Evolutionary conservation across 768 basidiomycete species (phyloP), one percentile per base, ranked within the genome.

Genomic region (Phanerodontia chrysosporium): DNA sequence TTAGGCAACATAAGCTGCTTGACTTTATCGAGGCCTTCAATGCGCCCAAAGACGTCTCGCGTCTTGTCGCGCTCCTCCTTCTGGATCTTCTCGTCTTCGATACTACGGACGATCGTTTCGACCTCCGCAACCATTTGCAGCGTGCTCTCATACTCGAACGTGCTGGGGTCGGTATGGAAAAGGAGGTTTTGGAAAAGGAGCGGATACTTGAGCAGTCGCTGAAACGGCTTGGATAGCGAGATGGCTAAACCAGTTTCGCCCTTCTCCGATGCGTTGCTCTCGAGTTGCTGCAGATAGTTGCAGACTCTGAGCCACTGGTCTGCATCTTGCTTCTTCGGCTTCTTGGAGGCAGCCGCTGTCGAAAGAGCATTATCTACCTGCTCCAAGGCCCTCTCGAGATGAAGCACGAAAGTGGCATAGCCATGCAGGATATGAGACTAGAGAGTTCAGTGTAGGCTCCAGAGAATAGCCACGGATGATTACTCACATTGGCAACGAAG

Each of bases 71-170:
- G 85, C 70, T 96, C 94, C 69, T 98, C 96, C 73, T 93, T 92
- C 70, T 91, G 89, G 57, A 94, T 90, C 78, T 98, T 98, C 77
- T 99, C 95, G 66, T 98, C 96, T 72, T 99, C 96, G 57, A 99
- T 98, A 61, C 90, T 92, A 46, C 96, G 83, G 49, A 99, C 96
- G 66, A 98, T 96, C 21, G 82, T 86, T 75, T 99, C 97, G 7
- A 99, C 92, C 72, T 98, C 95, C 21, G 94, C 92, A 0, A 98
- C 95, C 92, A 98, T 96, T 70, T 89, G 88, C 44, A 96, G 77
- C 13, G 95, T 97, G 68, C 89, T 90, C 72, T 99, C 97, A 69
- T 97, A 99, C 74, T 99, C 97, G 67, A 89, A 95, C 3, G 95
- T 94, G 62, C 92, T 95, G 1, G 97, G 95, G 66, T 99, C 97